Percentiles rank a stretch among this genome's conserved stretches.
Evolutionary conservation across 148 eudicot species (phyloP).

Genomic region (Linanthus parryae): DNA sequence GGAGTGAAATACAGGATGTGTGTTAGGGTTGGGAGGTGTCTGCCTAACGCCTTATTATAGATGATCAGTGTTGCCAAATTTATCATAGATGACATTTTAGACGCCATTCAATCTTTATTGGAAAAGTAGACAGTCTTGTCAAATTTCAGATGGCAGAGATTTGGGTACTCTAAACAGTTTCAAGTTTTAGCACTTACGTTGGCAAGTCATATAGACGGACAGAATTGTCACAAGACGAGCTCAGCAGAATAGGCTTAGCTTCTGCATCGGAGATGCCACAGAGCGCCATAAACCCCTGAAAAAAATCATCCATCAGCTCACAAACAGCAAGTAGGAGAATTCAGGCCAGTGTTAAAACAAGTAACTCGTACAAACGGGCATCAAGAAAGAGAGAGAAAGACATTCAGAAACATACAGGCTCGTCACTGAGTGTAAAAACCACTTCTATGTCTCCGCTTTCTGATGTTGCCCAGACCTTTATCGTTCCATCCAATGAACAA

Average conservation of each 20-base stretch:
- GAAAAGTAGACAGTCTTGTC: too few species aligned
- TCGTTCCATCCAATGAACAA: slow-evolving; percentile 47
- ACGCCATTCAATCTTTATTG: too few species aligned
- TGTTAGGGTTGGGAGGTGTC: too few species aligned
- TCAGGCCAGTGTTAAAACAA: background rate
- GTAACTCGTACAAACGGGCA: too few species aligned
- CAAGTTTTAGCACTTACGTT: slow-evolving; percentile 26
- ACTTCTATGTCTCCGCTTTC: slow-evolving; percentile 41
- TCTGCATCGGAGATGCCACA: slow-evolving; percentile 42
- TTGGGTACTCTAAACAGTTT: too few species aligned
- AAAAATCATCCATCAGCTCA: too few species aligned
- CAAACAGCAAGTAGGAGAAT: background rate
- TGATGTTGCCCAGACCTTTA: slow-evolving; percentile 46
- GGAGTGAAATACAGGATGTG: too few species aligned
- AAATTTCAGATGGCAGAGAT: too few species aligned
- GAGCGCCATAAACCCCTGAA: slow-evolving; percentile 52
- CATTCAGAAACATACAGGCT: slow-evolving; percentile 31
- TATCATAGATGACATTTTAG: too few species aligned
- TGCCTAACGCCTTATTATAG: too few species aligned
- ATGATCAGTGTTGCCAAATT: too few species aligned
- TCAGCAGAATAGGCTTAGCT: slow-evolving; percentile 42
- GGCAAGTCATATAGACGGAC: slow-evolving; percentile 67
- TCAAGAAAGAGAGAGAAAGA: background rate
- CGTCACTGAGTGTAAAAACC: slow-evolving; percentile 26
- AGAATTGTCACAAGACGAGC: slow-evolving; percentile 46